These are phyloP conservation scores for Wickerhamiella vanderwaltii DNA, from an alignment of 805 yeast genomes.

Conservation along the genomic window DNA sequence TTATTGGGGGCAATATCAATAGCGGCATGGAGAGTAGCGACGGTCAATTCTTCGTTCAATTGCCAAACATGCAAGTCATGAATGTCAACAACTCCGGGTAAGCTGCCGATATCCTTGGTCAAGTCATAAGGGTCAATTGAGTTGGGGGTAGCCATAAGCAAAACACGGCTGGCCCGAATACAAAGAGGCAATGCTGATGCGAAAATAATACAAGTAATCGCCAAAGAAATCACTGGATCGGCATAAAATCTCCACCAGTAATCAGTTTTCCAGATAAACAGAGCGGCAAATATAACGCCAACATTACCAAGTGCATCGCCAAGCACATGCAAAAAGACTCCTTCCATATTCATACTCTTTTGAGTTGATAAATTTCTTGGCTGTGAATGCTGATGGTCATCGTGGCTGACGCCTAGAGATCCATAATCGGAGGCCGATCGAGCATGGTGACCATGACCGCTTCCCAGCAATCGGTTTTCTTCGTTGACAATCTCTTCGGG, in stretches of 20 bases:
- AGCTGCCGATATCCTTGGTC: slow-evolving; percentile 48
- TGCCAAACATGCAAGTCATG: slow-evolving; percentile 98
- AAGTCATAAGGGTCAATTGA: slow-evolving; percentile 65
- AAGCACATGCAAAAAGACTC: slow-evolving; percentile 86
- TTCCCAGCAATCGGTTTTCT: slow-evolving; percentile 19
- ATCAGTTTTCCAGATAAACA: slow-evolving; percentile 88
- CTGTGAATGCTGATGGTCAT: slow-evolving; percentile 10
- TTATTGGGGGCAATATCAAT: slow-evolving; percentile 50
- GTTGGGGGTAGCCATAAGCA: slow-evolving; percentile 89
- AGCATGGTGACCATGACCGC: no score
- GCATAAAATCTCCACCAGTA: slow-evolving; percentile 75
- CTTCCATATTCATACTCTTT: slow-evolving; percentile 89
- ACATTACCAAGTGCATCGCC: slow-evolving; percentile 95
- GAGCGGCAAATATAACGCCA: slow-evolving; percentile 82
- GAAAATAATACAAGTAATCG: slow-evolving; percentile 80
- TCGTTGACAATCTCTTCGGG: slow-evolving; percentile 20
- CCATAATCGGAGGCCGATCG: slow-evolving; percentile 14
- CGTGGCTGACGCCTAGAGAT: slow-evolving; percentile 5
- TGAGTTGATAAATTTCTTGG: slow-evolving; percentile 18
- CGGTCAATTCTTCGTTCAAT: slow-evolving; percentile 69
- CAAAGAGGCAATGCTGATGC: slow-evolving; percentile 87
- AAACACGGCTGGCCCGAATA: slow-evolving; percentile 69
- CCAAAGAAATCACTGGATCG: slow-evolving; percentile 76
- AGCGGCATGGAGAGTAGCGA: slow-evolving; percentile 84
- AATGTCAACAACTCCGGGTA: slow-evolving; percentile 67